These are phyloP conservation scores for Epichloe scottii DNA, from an alignment of 2,329 filamentous ascomycete species.

Conservation along the genomic window DNA sequence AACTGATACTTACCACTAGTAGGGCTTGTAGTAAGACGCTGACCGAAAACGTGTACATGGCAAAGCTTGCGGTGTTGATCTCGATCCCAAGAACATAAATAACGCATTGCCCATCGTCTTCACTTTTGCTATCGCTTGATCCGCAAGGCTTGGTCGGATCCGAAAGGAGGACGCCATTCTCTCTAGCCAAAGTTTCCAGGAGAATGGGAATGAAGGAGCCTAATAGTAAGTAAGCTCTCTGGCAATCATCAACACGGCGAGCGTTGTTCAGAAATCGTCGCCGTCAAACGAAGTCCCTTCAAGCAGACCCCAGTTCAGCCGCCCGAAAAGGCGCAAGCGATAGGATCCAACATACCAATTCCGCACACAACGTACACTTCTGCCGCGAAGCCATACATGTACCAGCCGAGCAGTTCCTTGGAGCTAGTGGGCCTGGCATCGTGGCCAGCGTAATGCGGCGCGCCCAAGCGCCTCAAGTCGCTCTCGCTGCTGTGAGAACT, in stretches of 20 bases:
- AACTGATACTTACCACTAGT: slow-evolving; percentile 90
- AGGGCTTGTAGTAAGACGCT: slow-evolving; percentile 83
- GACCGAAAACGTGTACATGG: slow-evolving; percentile 95
- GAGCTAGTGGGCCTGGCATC: slow-evolving; percentile 78
- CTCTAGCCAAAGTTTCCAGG: slow-evolving; percentile 82
- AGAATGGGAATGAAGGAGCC: slow-evolving; percentile 93
- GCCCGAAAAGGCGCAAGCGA: background rate
- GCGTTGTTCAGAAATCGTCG: background rate
- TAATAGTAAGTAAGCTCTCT: slow-evolving; percentile 20
- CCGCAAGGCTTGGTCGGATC: slow-evolving; percentile 67
- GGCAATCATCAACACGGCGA: slow-evolving; percentile 5
- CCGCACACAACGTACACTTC: slow-evolving; percentile 89
- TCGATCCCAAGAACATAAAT: slow-evolving; percentile 70
- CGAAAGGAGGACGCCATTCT: slow-evolving; percentile 75
- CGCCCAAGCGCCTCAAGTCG: slow-evolving; percentile 20
- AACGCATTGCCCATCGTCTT: slow-evolving; percentile 58
- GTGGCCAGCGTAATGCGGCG: slow-evolving; percentile 60
- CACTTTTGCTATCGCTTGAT: slow-evolving; percentile 42
- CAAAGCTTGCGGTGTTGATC: slow-evolving; percentile 92
- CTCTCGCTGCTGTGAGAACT: slow-evolving; percentile 24
- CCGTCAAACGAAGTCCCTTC: background rate
- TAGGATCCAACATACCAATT: slow-evolving; percentile 41
- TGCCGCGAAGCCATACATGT: slow-evolving; percentile 89
- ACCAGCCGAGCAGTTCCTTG: slow-evolving; percentile 88
- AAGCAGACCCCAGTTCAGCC: background rate